Evolutionary conservation across 371 early-diverging fungal genomes (phyloP), one percentile per base, ranked within the genome.

Genomic region (Lichtheimia ramosa): DNA sequence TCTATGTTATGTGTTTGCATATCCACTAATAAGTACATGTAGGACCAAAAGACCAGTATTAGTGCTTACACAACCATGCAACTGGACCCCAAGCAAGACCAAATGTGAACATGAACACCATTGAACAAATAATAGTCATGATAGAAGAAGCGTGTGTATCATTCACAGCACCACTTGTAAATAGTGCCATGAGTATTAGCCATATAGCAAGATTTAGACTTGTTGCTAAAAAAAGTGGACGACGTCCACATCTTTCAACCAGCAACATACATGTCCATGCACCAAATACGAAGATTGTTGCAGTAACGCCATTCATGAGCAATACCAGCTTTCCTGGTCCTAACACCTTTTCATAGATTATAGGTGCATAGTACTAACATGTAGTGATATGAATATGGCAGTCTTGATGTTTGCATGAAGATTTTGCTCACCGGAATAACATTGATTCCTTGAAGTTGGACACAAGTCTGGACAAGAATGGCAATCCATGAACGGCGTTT

Each of bases 401-500:
- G 6, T 6, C 6, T 8, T 34, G 10, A 34, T 10, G 10, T 28
- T 6, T 5, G 2, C 6, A 8, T 4, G 10, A 34, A 10, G 34
- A 8, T 10, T 5, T 28, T 7, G 10, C 34, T 4, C 34, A 66
- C 69, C 68, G 88, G 85, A 59, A 87, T 79, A 51, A 83, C 82
- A 61, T 89, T 91, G 66, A 91, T 88, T 43, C 89, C 90, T 2
- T 83, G 84, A 10, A 89, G 75, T 66, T 89, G 90, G 23, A 61
- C 70, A 2, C 69, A 27, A 4, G 76, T 75, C 69, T 91, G 92
- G 48, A 92, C 85, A 23, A 81, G 65, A 43, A 89, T 72, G 12
- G 84, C 92, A 46, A 93, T 79, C 13, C 82, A 65, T 13, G 87
- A 68, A 52, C 92, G 84, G 15, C 64, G 64, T 6, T 81, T 77